Conservation (phyloP, 495 filamentous ascomycete species). For the Aspergillus kassunensis region DNA sequence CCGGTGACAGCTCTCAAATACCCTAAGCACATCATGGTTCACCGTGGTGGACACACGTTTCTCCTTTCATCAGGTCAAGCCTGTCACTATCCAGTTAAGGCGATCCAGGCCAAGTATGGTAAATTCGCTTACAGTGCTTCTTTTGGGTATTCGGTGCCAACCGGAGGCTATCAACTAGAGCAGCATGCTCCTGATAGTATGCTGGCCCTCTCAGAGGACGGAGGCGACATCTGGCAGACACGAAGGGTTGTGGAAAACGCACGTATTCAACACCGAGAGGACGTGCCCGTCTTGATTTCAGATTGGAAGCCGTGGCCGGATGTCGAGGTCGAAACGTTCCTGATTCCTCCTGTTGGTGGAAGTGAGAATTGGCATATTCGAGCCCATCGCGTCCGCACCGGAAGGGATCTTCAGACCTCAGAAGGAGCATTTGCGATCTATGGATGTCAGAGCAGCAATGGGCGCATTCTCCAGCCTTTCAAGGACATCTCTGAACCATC, state of each 20-base stretch:
- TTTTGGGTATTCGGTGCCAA: slow-evolving; percentile 73
- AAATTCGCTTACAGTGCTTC: slow-evolving; percentile 71
- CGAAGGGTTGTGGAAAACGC: slow-evolving; percentile 57
- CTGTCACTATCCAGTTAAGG: slow-evolving; percentile 75
- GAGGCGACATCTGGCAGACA: slow-evolving; percentile 75
- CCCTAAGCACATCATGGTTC: slow-evolving; percentile 61
- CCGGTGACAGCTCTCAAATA: slow-evolving; percentile 55
- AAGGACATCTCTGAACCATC: slow-evolving; percentile 26
- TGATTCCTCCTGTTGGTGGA: slow-evolving; percentile 52
- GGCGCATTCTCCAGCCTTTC: slow-evolving; percentile 55
- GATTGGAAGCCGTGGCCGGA: slow-evolving; percentile 65
- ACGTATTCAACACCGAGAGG: slow-evolving; percentile 47
- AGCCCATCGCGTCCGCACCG: slow-evolving; percentile 55
- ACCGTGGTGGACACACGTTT: slow-evolving; percentile 64
- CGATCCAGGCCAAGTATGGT: slow-evolving; percentile 78
- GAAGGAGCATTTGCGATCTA: slow-evolving; percentile 70
- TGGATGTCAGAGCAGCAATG: slow-evolving; percentile 54
- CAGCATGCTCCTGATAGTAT: slow-evolving; percentile 71
- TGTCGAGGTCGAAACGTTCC: slow-evolving; percentile 58
- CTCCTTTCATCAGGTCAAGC: slow-evolving; percentile 71
- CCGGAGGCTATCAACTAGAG: slow-evolving; percentile 69
- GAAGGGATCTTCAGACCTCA: slow-evolving; percentile 58
- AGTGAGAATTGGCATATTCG: slow-evolving; percentile 67
- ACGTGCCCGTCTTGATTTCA: slow-evolving; percentile 55
- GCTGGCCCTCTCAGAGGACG: slow-evolving; percentile 73